phyloP scores from a whole-genome alignment of 345 rosid species.

The Anastatica hierochuntica region DNA sequence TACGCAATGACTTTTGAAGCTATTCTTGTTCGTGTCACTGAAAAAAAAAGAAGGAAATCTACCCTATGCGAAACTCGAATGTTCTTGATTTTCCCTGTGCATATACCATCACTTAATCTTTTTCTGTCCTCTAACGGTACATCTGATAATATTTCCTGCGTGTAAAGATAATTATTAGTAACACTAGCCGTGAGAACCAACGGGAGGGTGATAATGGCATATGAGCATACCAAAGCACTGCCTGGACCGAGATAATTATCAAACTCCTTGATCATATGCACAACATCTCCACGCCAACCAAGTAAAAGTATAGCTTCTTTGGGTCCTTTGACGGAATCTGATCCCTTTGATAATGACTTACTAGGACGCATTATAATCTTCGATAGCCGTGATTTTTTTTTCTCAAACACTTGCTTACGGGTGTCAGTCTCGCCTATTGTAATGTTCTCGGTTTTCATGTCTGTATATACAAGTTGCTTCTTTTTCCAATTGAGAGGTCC shows the following conservation, averaged over 20 bases:
- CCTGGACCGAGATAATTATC: slow-evolving; percentile 97
- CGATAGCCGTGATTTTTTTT: slow-evolving; percentile 35
- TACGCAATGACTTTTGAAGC: not conserved
- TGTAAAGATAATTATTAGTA: not conserved
- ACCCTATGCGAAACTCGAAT: slow-evolving; percentile 63
- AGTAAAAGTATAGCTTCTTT: slow-evolving; percentile 75
- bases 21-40: not conserved
- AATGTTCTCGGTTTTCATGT: slow-evolving; percentile 26
- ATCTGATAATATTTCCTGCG: slow-evolving; percentile 87
- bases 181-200: not conserved
- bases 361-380: slow-evolving; percentile 45
- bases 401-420: slow-evolving; percentile 33
- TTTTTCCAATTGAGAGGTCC: slow-evolving; percentile 60
- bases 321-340: slow-evolving; percentile 61
- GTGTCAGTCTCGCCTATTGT: slow-evolving; percentile 27
- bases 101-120: slow-evolving; percentile 27
- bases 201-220: not conserved
- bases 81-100: slow-evolving; percentile 45
- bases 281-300: slow-evolving; percentile 92
- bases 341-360: slow-evolving; percentile 65
- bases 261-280: slow-evolving; percentile 84
- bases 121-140: slow-evolving; percentile 74
- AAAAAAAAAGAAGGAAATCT: too few relatives aligned
- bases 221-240: slow-evolving; percentile 58
- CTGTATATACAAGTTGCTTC: slow-evolving; percentile 36